phyloP scores from a whole-genome alignment of 1,284 basidiomycete species.

The Coniferiporia sulphurascens region DNA sequence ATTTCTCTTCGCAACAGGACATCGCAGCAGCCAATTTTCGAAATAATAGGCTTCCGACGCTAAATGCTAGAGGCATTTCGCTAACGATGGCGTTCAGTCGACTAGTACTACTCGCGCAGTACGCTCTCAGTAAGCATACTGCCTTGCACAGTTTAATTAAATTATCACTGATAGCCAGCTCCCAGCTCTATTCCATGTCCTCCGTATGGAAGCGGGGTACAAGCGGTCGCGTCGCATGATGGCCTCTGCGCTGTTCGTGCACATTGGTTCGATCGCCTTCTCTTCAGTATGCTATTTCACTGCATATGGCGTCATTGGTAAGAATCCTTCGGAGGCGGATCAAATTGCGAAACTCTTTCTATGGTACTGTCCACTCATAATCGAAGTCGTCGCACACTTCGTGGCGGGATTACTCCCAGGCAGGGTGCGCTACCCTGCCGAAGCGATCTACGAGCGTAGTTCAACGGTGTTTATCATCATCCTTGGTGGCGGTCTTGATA shows the following conservation, averaged over 20 bases:
- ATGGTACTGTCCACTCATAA: slow-evolving; percentile 19
- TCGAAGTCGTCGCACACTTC: slow-evolving; percentile 18
- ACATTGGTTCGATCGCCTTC: slow-evolving; percentile 18
- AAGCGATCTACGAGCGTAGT: slow-evolving; percentile 16
- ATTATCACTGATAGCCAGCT: background rate
- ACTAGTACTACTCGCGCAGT: slow-evolving; percentile 19
- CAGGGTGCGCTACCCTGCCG: slow-evolving; percentile 15
- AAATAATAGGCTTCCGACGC: slow-evolving; percentile 12
- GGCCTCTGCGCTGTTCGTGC: slow-evolving; percentile 9
- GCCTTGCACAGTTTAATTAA: background rate
- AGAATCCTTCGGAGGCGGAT: slow-evolving; percentile 7
- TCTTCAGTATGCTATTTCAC: slow-evolving; percentile 16
- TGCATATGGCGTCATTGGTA: slow-evolving; percentile 17
- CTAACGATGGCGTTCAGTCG: slow-evolving; percentile 19
- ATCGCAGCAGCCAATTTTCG: slow-evolving; percentile 4
- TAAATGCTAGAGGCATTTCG: slow-evolving; percentile 21
- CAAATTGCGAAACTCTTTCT: slow-evolving; percentile 17
- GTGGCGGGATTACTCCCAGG: slow-evolving; percentile 11
- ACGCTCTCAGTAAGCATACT: slow-evolving; percentile 14
- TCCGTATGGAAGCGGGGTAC: background rate
- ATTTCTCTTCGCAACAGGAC: background rate
- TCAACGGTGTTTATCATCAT: slow-evolving; percentile 18
- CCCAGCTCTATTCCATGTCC: slow-evolving; percentile 13
- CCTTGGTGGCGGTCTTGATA: slow-evolving; percentile 19
- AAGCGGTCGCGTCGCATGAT: background rate